Conservation (phyloP, 495 filamentous ascomycete species). For the Aspergillus olivimuriae region DNA sequence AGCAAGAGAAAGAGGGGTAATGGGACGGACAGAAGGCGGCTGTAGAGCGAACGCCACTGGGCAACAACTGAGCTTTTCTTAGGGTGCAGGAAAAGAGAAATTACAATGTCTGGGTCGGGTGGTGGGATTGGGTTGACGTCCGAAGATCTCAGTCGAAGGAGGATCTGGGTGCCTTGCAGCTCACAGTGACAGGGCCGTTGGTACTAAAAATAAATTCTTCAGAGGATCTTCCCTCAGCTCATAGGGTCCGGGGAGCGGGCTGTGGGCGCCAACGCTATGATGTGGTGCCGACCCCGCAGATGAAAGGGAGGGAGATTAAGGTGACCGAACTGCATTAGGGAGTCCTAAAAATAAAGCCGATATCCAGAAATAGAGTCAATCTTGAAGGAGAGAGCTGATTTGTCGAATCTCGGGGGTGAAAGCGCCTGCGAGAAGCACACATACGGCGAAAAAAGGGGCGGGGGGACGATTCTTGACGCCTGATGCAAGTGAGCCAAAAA, state of each 20-base stretch:
- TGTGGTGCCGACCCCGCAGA: neutral
- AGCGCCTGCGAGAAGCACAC: neutral
- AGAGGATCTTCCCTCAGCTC: too few relatives aligned
- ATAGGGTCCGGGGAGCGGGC: too few relatives aligned
- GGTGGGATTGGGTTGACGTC: neutral
- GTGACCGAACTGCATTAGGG: neutral
- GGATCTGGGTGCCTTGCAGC: neutral
- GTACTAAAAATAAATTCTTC: constrained; percentile 5
- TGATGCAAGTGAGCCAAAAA: neutral
- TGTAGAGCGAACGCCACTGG: too few relatives aligned
- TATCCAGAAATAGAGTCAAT: constrained; percentile 3
- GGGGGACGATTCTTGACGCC: neutral
- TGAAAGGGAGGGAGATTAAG: neutral
- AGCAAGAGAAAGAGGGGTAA: too few relatives aligned
- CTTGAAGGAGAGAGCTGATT: neutral
- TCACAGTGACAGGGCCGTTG: neutral
- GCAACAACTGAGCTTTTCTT: too few relatives aligned
- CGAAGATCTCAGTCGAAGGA: neutral
- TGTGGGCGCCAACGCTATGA: too few relatives aligned
- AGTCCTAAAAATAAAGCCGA: neutral
- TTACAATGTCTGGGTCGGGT: neutral
- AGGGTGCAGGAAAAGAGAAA: neutral
- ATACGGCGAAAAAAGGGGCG: neutral
- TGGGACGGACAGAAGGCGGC: too few relatives aligned
- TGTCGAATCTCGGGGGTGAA: too few relatives aligned